A percentile compares a stretch with the other conserved stretches of the same genome.
phyloP scores from a whole-genome alignment of 2,329 filamentous ascomycete species.

The Aspergillus sp. region DNA sequence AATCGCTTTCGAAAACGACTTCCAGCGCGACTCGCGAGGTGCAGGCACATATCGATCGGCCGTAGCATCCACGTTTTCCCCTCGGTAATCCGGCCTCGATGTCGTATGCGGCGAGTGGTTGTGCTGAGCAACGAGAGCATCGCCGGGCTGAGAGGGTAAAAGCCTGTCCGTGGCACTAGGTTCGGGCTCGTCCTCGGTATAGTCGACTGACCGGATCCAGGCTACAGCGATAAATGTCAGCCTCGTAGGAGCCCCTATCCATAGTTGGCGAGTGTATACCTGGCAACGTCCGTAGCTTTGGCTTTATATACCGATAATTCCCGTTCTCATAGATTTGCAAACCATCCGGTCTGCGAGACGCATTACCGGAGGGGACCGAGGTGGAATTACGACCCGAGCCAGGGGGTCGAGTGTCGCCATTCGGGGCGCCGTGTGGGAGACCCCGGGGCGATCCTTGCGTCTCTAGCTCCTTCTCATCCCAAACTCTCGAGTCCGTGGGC shows the following conservation, averaged over 20 bases:
- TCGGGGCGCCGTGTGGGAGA: conserved; percentile 8
- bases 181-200: conserved; percentile 27
- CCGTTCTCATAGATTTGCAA: too few species aligned
- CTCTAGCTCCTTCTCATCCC: conserved; percentile 15
- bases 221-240: conserved; percentile 15
- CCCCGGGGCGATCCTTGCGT: conserved; percentile 6
- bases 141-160: conserved; percentile 28
- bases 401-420: conserved; percentile 12
- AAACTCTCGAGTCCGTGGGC: conserved; percentile 10
- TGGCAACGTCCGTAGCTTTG: conserved; percentile 27
- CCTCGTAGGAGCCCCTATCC: not conserved
- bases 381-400: conserved; percentile 11
- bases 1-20: conserved; percentile 34
- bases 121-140: conserved; percentile 38
- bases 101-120: conserved; percentile 32
- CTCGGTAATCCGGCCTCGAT: conserved; percentile 13
- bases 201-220: conserved; percentile 36
- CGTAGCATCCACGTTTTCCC: conserved; percentile 5
- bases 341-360: conserved; percentile 11
- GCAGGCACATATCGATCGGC: conserved; percentile 1
- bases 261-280: conserved; percentile 20
- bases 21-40: conserved; percentile 38
- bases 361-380: conserved; percentile 12
- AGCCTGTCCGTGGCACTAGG: conserved; percentile 23
- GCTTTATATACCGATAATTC: conserved; percentile 5